Evolutionary conservation across 495 filamentous ascomycete genomes (phyloP).

Genomic region (Hyaloscypha hepaticicola): DNA sequence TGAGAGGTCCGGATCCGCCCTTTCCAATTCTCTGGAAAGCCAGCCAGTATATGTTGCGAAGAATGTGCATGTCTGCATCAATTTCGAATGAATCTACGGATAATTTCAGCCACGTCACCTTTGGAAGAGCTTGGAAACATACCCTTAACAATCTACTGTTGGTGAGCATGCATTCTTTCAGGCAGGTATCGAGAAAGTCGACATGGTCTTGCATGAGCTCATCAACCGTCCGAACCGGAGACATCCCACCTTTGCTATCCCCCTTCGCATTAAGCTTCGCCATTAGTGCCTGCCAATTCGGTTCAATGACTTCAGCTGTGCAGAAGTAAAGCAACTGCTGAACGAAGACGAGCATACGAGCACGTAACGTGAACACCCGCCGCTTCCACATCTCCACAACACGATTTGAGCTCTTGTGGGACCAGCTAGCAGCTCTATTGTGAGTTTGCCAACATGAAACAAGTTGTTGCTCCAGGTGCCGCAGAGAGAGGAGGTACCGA

Average conservation of each 20-base stretch:
- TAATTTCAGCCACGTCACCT: neutral
- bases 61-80: slow-evolving; percentile 88
- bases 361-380: slow-evolving; percentile 84
- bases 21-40: slow-evolving; percentile 75
- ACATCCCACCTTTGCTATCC: slow-evolving; percentile 40
- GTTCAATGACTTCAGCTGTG: slow-evolving; percentile 94
- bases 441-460: slow-evolving; percentile 88
- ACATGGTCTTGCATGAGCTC: slow-evolving; percentile 99
- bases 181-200: slow-evolving; percentile 93
- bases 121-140: slow-evolving; percentile 30
- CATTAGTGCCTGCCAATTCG: slow-evolving; percentile 95
- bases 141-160: slow-evolving; percentile 92
- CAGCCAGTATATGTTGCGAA: slow-evolving; percentile 84
- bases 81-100: slow-evolving; percentile 85
- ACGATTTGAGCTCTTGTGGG: slow-evolving; percentile 69
- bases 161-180: slow-evolving; percentile 99
- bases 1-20: slow-evolving; percentile 71
- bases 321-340: slow-evolving; percentile 97
- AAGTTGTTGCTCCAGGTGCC: slow-evolving; percentile 83
- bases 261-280: slow-evolving; percentile 62
- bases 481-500: slow-evolving; percentile 83
- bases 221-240: slow-evolving; percentile 73
- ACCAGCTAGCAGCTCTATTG: slow-evolving; percentile 79
- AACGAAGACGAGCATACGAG: slow-evolving; percentile 94
- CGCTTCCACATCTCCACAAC: slow-evolving; percentile 90